phyloP scores from a whole-genome alignment of 108 stramenopile genomes.

The Stephanodiscus minutulus region DNA sequence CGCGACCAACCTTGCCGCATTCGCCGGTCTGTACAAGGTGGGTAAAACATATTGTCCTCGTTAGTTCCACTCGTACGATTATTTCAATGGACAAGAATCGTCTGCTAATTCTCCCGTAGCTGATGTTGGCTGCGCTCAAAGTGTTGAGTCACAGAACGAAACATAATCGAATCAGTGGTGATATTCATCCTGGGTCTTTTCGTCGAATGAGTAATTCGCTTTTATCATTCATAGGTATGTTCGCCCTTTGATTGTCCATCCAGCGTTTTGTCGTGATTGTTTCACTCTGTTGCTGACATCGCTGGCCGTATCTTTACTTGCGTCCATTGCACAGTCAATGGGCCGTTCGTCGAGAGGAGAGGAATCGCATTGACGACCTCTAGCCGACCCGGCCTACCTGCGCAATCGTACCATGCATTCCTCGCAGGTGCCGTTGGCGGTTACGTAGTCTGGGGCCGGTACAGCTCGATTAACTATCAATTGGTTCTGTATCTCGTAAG shows the following conservation, averaged over 20 bases:
- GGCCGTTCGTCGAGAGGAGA: conserved; percentile 43
- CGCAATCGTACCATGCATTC: conserved; percentile 75
- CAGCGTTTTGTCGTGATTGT: not conserved
- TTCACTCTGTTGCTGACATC: not conserved
- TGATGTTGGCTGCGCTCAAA: conserved; percentile 60
- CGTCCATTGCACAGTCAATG: conserved; percentile 46
- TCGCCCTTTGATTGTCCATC: not conserved
- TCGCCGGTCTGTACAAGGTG: conserved; percentile 84
- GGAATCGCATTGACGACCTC: not conserved
- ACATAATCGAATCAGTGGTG: conserved; percentile 14
- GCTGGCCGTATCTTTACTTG: not conserved
- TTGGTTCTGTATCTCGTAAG: conserved; percentile 79
- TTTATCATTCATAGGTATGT: conserved; percentile 11
- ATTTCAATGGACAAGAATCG: not conserved
- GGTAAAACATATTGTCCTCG: conserved; percentile 1
- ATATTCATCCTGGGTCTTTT: conserved; percentile 1
- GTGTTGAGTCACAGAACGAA: conserved; percentile 26
- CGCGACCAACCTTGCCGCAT: conserved; percentile 72
- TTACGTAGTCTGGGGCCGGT: conserved; percentile 83
- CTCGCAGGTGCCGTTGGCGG: conserved; percentile 80
- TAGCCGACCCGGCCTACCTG: conserved; percentile 61
- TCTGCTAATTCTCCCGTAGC: not conserved
- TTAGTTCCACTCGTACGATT: not conserved
- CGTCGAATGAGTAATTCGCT: conserved; percentile 9
- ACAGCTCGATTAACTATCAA: conserved; percentile 80